phyloP scores from a whole-genome alignment of 2,329 filamentous ascomycete species.

The Pestalotiopsis sp. region DNA sequence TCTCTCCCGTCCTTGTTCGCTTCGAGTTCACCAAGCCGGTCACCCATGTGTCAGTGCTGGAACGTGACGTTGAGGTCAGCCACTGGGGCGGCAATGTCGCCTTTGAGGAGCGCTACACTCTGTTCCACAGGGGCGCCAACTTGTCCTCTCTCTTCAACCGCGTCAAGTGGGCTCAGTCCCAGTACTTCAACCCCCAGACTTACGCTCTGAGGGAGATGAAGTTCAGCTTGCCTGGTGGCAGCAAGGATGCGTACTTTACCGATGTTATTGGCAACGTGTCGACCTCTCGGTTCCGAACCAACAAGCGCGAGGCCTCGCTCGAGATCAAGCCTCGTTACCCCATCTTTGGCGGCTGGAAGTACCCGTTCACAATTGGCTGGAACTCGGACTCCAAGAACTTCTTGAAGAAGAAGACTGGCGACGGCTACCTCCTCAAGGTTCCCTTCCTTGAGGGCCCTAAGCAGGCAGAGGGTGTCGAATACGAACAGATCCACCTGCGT shows the following conservation, averaged over 20 bases:
- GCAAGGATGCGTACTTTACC: slow-evolving; percentile 87
- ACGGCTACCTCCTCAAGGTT: slow-evolving; percentile 83
- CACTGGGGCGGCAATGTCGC: slow-evolving; percentile 98
- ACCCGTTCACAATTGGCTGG: slow-evolving; percentile 96
- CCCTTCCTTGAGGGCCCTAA: slow-evolving; percentile 93
- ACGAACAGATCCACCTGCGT: slow-evolving; percentile 76
- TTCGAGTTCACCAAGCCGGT: slow-evolving; percentile 97
- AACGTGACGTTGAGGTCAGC: slow-evolving; percentile 91
- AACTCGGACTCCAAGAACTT: slow-evolving; percentile 81
- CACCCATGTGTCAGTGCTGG: slow-evolving; percentile 73
- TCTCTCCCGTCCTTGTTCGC: slow-evolving; percentile 73
- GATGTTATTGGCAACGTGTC: slow-evolving; percentile 97
- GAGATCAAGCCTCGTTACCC: slow-evolving; percentile 94
- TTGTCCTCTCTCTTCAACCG: slow-evolving; percentile 72
- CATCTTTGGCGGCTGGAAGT: slow-evolving; percentile 97
- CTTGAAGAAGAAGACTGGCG: slow-evolving; percentile 64
- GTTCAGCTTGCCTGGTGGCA: slow-evolving; percentile 77
- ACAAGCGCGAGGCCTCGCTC: slow-evolving; percentile 74
- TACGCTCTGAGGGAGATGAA: slow-evolving; percentile 80
- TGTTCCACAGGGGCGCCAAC: slow-evolving; percentile 83
- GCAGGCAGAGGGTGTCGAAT: slow-evolving; percentile 81
- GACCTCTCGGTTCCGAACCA: slow-evolving; percentile 82
- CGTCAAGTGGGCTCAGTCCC: slow-evolving; percentile 70
- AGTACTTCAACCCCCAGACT: slow-evolving; percentile 75
- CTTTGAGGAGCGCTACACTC: slow-evolving; percentile 89